Evolutionary conservation across 108 stramenopile genomes (phyloP), one percentile per base, ranked within the genome.

Genomic region (Fragilaria crotonensis): DNA sequence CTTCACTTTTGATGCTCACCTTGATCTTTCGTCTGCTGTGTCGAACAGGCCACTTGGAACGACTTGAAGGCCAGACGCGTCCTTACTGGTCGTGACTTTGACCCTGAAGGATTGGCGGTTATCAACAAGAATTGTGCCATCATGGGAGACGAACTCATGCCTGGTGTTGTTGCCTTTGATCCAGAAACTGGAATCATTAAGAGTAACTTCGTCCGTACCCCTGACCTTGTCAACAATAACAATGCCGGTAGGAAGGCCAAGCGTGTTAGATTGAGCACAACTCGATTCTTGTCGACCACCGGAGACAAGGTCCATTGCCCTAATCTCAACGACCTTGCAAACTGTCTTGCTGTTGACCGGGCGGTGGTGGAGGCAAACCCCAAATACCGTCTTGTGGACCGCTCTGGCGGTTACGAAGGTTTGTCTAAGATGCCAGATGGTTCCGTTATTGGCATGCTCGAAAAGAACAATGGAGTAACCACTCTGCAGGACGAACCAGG

Each of bases 241-340:
- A 48, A 57, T 31, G 45, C 67, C 47, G 62, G 56, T 3, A 29
- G 49, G 20, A 19, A 19, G 7, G 21, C 45, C 23, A n/a, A n/a
- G n/a, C n/a, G n/a, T n/a, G n/a, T n/a, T n/a, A n/a, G n/a, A n/a
- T n/a, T n/a, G n/a, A 61, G 47, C 19, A 64, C 49, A 23, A n/a
- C n/a, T n/a, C n/a, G n/a, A n/a, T 72, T 45, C 61, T 45, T 72
- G 5, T 52, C 59, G 27, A 72, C 71, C n/a, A 54, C 54, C 29
- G 61, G 71, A 21, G 71, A 72, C 60, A 72, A 72, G 57, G 66
- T 72, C 41, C 71, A 72, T 36, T 72, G 71, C 33, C 30, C 53
- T 48, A 62, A 62, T 36, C 51, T 72, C 30, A 66, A 72, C 48
- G 61, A 29, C 33, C 41, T 48, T 30, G 11, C 7, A 20, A 60